Evolutionary conservation across 768 basidiomycete genomes (phyloP).

Genomic region (Trametes elegans): DNA sequence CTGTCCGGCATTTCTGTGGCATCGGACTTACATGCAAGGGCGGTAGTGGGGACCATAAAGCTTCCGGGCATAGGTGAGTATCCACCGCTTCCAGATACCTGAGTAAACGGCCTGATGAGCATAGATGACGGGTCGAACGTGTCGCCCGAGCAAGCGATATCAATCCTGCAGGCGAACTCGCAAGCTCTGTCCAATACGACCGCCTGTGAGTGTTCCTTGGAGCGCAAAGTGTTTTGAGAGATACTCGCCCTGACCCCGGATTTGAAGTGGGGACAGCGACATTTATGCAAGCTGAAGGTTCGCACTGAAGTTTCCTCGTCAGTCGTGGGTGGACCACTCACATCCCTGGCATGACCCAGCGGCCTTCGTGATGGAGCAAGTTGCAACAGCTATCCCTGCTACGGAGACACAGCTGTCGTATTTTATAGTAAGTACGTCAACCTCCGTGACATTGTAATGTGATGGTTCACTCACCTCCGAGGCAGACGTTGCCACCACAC

Average conservation of each 20-base stretch:
- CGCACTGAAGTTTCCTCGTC: too few species aligned
- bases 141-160: neutral
- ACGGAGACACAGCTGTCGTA: conserved; percentile 19
- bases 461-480: neutral
- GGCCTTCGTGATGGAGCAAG: conserved; percentile 14
- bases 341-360: conserved; percentile 10
- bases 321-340: neutral
- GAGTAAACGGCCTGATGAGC: too few species aligned
- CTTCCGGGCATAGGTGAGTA: neutral
- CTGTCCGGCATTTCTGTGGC: too few species aligned
- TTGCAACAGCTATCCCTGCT: conserved; percentile 15
- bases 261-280: neutral
- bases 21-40: too few species aligned
- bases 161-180: conserved; percentile 4
- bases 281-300: neutral
- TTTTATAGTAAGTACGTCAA: conserved; percentile 14
- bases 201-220: neutral
- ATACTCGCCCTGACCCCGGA: too few species aligned
- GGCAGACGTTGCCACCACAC: conserved; percentile 17
- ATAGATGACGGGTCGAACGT: too few species aligned
- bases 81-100: too few species aligned
- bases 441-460: neutral
- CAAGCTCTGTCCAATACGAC: neutral
- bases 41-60: neutral
- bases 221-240: neutral